Evolutionary conservation across 2,329 filamentous ascomycete genomes (phyloP).

Genomic region (Aspergillus clavatus): DNA sequence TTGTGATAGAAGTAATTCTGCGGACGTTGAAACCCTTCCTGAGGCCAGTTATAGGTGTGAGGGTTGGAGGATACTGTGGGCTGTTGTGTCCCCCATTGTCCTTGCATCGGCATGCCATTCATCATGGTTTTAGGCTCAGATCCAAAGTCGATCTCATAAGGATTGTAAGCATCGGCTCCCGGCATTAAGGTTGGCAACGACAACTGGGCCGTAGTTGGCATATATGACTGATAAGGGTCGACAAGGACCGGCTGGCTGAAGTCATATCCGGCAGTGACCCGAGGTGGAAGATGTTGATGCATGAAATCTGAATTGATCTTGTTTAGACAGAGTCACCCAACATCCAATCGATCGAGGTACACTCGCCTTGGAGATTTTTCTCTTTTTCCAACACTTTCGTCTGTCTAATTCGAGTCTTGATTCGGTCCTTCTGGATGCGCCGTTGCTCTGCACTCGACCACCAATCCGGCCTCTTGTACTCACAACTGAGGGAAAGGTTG

Average conservation of each 20-base stretch:
- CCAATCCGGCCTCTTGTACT: constrained; percentile 95
- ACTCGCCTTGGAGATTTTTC: constrained; percentile 44
- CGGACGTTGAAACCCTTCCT: not conserved
- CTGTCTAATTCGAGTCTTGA: constrained; percentile 94
- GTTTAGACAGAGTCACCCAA: too few relatives aligned
- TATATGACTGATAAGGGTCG: constrained; percentile 3
- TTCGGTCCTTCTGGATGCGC: constrained; percentile 79
- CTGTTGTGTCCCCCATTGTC: not conserved
- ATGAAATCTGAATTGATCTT: constrained; percentile 17
- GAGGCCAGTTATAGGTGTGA: not conserved
- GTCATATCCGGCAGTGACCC: not conserved
- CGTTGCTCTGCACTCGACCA: constrained; percentile 89
- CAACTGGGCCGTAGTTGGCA: not conserved
- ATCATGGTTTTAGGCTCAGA: not conserved
- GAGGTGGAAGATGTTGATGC: constrained; percentile 4
- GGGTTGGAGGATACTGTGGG: not conserved
- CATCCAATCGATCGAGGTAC: too few relatives aligned
- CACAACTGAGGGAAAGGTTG: constrained; percentile 75
- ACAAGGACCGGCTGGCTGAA: constrained; percentile 2
- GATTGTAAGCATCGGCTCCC: not conserved
- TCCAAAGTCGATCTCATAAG: not conserved
- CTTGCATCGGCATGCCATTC: not conserved
- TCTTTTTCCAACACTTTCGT: constrained; percentile 90
- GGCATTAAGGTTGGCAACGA: not conserved
- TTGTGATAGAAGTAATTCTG: not conserved